Percentiles rank a stretch among this genome's conserved stretches.
These are phyloP conservation scores for Westerdykella aurantiaca DNA, from an alignment of 2,329 filamentous ascomycete genomes.

Conservation along the genomic window DNA sequence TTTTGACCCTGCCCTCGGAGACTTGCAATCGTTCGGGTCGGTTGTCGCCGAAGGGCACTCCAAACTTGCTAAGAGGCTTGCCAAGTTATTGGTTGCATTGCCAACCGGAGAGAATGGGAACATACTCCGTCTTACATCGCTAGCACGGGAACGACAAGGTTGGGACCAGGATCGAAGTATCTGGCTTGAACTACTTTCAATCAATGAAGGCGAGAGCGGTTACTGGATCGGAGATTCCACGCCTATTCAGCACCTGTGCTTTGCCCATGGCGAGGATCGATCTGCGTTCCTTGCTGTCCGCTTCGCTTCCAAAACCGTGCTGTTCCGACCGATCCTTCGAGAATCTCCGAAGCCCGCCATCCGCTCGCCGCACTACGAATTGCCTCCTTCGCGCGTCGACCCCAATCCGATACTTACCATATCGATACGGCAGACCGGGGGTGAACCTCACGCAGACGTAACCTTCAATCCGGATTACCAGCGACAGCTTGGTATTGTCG, in stretches of 20 bases:
- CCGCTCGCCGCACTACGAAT: constrained; percentile 15
- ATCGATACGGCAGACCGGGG: constrained; percentile 49
- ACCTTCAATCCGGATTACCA: constrained; percentile 58
- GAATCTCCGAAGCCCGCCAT: constrained; percentile 8
- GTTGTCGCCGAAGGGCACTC: constrained; percentile 42
- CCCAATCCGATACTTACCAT: constrained; percentile 53
- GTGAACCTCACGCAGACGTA: constrained; percentile 55
- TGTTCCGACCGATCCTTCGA: constrained; percentile 41
- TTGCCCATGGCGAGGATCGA: constrained; percentile 37
- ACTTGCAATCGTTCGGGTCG: constrained; percentile 54
- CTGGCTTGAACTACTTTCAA: constrained; percentile 45
- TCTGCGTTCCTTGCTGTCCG: constrained; percentile 49
- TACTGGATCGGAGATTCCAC: constrained; percentile 52
- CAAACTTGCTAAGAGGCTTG: constrained; percentile 19
- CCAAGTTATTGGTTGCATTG: constrained; percentile 15
- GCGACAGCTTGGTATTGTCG: constrained; percentile 60
- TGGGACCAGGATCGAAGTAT: constrained; percentile 48
- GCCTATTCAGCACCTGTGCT: constrained; percentile 51
- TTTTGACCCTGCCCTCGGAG: constrained; percentile 39
- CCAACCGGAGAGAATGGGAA: constrained; percentile 53
- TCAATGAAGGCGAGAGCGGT: constrained; percentile 43
- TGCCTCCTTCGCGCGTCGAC: constrained; percentile 49
- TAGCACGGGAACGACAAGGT: constrained; percentile 49
- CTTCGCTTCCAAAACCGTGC: constrained; percentile 39
- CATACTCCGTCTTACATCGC: constrained; percentile 50